Evolutionary conservation across 2,329 filamentous ascomycete species (phyloP), one percentile per base, ranked within the genome.

Genomic region (Blastomyces percursus): DNA sequence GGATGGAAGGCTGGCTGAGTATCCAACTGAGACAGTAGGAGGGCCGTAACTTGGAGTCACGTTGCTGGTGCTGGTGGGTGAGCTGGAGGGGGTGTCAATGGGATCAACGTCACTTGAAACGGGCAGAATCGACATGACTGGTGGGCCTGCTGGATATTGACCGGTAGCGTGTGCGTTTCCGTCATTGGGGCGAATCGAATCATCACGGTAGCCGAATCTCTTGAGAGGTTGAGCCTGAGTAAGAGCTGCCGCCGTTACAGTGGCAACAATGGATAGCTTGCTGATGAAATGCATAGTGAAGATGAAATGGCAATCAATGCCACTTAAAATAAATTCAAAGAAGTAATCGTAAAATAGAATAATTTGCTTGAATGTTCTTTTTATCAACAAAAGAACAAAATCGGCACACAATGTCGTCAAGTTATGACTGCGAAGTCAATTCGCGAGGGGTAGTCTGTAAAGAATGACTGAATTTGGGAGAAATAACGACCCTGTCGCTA

Each of bases 251-350:
- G 77, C 67, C 58, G 71, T 70, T 32, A 71, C 72, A 60, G 75
- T 66, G 56, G 75, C 67, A 62, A 70, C 72, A 61, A 75, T 51
- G 51, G 73, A 72, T 64, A 73, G 50, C 65, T 74, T 76, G 70
- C 67, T 69, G 60, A 71, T 65, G 65, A 76, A 68, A 58, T 73
- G 71, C 75, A 77, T 77, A 51, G 62, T 72, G 68, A 62, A 63
- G 44, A 66, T 55, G 61, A 51, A 48, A 50, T 55, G 40, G 64
- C 68, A 70, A 61, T 70, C 67, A 68, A 69, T 71, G 68, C 66
- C 66, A 59, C 48, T 50, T 24, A 32, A 24, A 59, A 50, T 42
- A 59, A 59, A n/a, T 3, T 59, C 27, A 35, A 62, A 62, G 46
- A 42, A 21, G 60, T 21, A 59, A 60, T 50, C 62, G 60, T 48